A percentile compares a stretch with the other conserved stretches of the same genome.
Evolutionary conservation across 2,329 filamentous ascomycete genomes (phyloP).

Genomic region (Teratosphaeriaceae sp.): DNA sequence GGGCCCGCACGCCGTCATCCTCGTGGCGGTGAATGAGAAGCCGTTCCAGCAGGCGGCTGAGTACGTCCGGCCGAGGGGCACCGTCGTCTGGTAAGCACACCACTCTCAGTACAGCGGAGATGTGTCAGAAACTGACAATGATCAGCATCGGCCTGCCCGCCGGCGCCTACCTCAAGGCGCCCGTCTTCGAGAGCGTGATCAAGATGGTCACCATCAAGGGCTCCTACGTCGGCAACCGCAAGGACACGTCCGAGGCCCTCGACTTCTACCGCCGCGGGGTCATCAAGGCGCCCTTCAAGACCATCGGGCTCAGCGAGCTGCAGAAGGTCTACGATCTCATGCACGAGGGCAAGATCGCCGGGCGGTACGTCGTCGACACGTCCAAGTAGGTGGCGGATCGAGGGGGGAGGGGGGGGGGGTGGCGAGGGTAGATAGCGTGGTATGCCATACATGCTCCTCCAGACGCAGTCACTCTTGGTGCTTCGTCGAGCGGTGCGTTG

Average conservation of each 20-base stretch:
- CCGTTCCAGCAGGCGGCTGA: constrained; percentile 91
- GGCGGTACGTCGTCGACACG: constrained; percentile 72
- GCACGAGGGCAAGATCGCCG: constrained; percentile 61
- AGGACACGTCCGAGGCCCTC: constrained; percentile 80
- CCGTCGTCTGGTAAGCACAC: neutral
- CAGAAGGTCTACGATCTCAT: constrained; percentile 69
- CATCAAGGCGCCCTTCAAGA: constrained; percentile 84
- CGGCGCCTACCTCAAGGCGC: constrained; percentile 69
- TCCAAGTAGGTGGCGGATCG: constrained; percentile 52
- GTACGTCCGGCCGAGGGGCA: constrained; percentile 6
- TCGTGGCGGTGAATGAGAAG: constrained; percentile 81
- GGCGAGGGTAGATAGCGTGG: too few species aligned
- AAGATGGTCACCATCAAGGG: constrained; percentile 90
- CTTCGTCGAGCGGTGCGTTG: too few species aligned
- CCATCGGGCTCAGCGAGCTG: constrained; percentile 71
- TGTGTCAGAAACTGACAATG: constrained; percentile 6
- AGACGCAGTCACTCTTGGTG: too few species aligned
- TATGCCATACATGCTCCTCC: too few species aligned
- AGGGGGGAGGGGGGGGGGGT: too few species aligned
- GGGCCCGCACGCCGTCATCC: constrained; percentile 79
- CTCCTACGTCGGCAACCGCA: constrained; percentile 87
- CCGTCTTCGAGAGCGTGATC: constrained; percentile 83
- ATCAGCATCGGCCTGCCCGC: constrained; percentile 86
- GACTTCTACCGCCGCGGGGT: constrained; percentile 82
- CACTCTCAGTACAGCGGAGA: neutral